phyloP scores from a whole-genome alignment of 1,284 basidiomycete species.

The Puccinia triticina region DNA sequence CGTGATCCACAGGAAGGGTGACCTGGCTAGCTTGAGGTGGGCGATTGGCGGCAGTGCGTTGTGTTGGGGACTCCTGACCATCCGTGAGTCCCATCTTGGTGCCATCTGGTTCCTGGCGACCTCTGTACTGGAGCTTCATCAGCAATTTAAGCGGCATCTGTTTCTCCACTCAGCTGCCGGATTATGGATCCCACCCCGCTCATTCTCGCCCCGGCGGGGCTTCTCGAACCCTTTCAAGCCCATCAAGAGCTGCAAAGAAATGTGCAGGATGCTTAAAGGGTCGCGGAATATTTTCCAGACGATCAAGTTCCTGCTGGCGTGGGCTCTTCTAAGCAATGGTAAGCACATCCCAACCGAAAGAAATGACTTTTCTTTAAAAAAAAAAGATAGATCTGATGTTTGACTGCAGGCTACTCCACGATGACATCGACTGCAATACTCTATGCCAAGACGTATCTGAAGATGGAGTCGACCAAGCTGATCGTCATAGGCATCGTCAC shows the following conservation, averaged over 20 bases:
- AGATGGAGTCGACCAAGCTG: constrained; percentile 33
- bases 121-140: background rate
- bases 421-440: constrained; percentile 38
- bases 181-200: constrained; percentile 17
- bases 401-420: constrained; percentile 19
- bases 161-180: constrained; percentile 1
- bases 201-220: background rate
- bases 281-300: background rate
- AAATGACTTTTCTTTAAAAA: too few relatives aligned
- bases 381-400: too few relatives aligned
- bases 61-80: constrained; percentile 34
- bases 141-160: background rate
- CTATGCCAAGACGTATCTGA: constrained; percentile 27
- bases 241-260: constrained; percentile 24
- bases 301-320: constrained; percentile 35
- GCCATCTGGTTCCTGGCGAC: background rate
- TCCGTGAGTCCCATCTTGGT: constrained; percentile 15
- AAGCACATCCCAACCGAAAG: background rate
- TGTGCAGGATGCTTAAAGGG: constrained; percentile 15
- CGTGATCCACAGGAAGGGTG: constrained; percentile 24
- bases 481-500: constrained; percentile 19
- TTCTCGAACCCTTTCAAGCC: constrained; percentile 29
- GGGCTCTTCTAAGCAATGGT: constrained; percentile 36
- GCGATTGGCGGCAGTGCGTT: constrained; percentile 30
- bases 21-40: constrained; percentile 34